phyloP scores from a whole-genome alignment of 2,329 filamentous ascomycete genomes.

The Cordyceps fumosorosea region DNA sequence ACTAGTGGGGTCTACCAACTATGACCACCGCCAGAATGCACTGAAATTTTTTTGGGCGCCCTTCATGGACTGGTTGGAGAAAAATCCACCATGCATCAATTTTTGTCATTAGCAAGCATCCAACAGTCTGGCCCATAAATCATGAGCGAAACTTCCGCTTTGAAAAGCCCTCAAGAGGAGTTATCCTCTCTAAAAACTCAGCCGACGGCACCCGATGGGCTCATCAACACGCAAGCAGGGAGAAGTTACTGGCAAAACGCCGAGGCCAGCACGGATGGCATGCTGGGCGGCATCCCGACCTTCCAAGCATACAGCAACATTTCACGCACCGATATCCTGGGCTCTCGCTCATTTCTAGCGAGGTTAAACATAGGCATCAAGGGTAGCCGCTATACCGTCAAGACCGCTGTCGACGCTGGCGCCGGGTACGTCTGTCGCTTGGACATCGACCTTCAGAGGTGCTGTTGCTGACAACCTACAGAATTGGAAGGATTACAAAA shows the following conservation, averaged over 20 bases:
- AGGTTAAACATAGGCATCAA: constrained; percentile 44
- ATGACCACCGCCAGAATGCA: too few species aligned
- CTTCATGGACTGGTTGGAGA: too few species aligned
- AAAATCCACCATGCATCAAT: too few species aligned
- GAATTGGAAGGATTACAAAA: constrained; percentile 78
- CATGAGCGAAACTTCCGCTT: too few species aligned
- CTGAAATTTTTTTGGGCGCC: too few species aligned
- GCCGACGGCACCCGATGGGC: too few species aligned
- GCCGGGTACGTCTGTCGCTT: constrained; percentile 28
- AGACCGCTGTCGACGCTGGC: constrained; percentile 31
- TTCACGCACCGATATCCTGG: constrained; percentile 53
- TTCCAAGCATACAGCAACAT: constrained; percentile 13
- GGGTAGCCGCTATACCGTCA: constrained; percentile 24
- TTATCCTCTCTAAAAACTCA: too few species aligned
- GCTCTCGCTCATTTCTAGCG: constrained; percentile 56
- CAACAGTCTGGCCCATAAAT: too few species aligned
- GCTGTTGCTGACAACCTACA: constrained; percentile 20
- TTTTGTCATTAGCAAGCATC: too few species aligned
- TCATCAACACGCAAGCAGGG: too few species aligned
- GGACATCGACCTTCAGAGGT: neutral
- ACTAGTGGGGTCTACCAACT: too few species aligned
- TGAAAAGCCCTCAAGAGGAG: too few species aligned
- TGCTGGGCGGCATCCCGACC: constrained; percentile 62
- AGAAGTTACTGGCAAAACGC: constrained; percentile 25
- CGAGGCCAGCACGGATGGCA: constrained; percentile 50